Conservation (phyloP, 768 basidiomycete genomes). For the Kwoniella heveanensis region DNA sequence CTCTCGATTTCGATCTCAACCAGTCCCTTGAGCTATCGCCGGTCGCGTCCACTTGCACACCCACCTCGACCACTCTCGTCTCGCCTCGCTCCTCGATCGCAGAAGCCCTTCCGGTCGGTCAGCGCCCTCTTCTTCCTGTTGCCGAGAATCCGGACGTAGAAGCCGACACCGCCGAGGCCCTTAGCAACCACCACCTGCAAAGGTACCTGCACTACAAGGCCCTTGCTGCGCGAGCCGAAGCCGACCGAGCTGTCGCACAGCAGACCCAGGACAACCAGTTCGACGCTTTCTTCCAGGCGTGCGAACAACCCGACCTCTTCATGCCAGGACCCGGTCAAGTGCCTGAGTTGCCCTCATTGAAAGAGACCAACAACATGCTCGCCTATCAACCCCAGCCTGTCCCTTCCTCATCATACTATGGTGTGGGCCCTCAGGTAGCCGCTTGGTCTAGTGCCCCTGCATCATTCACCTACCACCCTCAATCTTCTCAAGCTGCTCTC, state of each 20-base stretch:
- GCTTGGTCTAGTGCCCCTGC: not conserved
- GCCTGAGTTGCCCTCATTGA: not conserved
- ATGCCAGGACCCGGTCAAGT: slow-evolving; percentile 22
- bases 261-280: slow-evolving; percentile 8
- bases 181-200: slow-evolving; percentile 45
- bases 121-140: slow-evolving; percentile 1
- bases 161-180: slow-evolving; percentile 35
- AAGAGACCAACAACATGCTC: slow-evolving; percentile 26
- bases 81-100: slow-evolving; percentile 15
- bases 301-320: slow-evolving; percentile 13
- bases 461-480: slow-evolving; percentile 34
- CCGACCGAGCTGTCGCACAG: slow-evolving; percentile 18
- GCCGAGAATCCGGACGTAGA: slow-evolving; percentile 2
- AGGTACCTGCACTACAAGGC: slow-evolving; percentile 48
- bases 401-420: slow-evolving; percentile 15
- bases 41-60: slow-evolving; percentile 15
- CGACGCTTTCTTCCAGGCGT: slow-evolving; percentile 25
- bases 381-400: slow-evolving; percentile 29
- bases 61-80: slow-evolving; percentile 17
- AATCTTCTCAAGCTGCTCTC: slow-evolving; percentile 23
- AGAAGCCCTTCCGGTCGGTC: slow-evolving; percentile 7
- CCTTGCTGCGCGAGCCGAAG: slow-evolving; percentile 45
- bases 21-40: slow-evolving; percentile 12
- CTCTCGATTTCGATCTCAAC: slow-evolving; percentile 12
- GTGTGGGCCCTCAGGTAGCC: slow-evolving; percentile 4